Evolutionary conservation across 106 monocot genomes (phyloP), one percentile per base, ranked within the genome.

Genomic region (Ottelia alismoides): DNA sequence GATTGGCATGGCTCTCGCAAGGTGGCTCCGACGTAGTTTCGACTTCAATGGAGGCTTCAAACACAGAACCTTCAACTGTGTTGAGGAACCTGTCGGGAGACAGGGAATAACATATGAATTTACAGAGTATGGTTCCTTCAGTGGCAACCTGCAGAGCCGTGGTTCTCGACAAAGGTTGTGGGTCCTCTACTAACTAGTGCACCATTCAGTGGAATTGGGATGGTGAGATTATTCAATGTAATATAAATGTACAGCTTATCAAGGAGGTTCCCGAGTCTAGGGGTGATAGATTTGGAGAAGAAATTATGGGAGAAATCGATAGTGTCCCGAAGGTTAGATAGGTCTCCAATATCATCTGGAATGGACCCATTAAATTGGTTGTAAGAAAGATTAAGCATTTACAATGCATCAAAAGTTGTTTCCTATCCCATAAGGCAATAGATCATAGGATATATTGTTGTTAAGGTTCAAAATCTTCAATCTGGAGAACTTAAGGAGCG

Each of bases 201-300:
- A 1, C 87, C 92, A 56, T 50, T 72, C 72, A 87, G 87, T 1
- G 84, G 93, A 47, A 93, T 84, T 0, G 74, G 56, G 0, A 87
- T 87, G 20, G 68, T 80, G 11, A 93, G 78, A 30, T 84, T 88
- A 59, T 93, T 93, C 53, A 70, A 84, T 7, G 72, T 70, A 10
- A 93, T 72, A 56, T 93, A 87, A 27, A 93, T 93, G 53, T 87
- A 93, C 17, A 93, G 78, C 66, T 79, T 88, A 70, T 93, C 93
- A 7, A 87, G 87, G 31, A 93, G 57, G 32, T 62, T 62, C 12
- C 83, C 93, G 2, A 93, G 78, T 58, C 70, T 93, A 29, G 60
- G 65, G 7, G 93, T 87, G 27, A 93, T 65, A n/a, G 28, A 23
- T 19, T 87, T 83, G n/a, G 87, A 80, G 63, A 93, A 88, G 24